Evolutionary conservation across 148 eudicot species (phyloP).

Genomic region (Arbutus unedo): DNA sequence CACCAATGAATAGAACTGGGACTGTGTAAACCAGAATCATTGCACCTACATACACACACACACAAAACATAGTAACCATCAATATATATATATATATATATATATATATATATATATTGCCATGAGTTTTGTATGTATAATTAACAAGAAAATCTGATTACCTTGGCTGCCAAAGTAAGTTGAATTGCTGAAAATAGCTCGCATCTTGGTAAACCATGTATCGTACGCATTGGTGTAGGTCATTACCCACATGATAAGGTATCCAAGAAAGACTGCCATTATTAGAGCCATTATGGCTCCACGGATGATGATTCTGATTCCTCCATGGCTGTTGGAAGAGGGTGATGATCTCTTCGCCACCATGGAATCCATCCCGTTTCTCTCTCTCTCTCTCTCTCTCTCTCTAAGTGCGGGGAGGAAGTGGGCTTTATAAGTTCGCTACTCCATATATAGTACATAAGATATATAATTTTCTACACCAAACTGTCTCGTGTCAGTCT

Average conservation of each 20-base stretch:
- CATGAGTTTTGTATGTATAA: neutral
- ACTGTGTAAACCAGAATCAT: constrained; percentile 40
- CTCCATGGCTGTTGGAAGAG: neutral
- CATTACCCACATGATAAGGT: constrained; percentile 40
- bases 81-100: too few species aligned
- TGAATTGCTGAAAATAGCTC: constrained; percentile 20
- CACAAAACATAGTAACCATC: neutral
- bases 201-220: constrained; percentile 30
- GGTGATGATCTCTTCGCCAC: neutral
- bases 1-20: constrained; percentile 49
- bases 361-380: constrained; percentile 2
- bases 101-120: neutral
- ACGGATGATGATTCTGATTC: neutral
- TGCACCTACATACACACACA: constrained; percentile 23
- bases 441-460: too few species aligned
- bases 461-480: too few species aligned
- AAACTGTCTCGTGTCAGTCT: too few species aligned
- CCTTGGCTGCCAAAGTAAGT: constrained; percentile 65
- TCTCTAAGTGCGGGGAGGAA: too few species aligned
- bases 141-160: constrained; percentile 2
- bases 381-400: too few species aligned
- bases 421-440: too few species aligned
- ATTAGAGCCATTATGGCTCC: neutral
- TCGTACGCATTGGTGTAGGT: constrained; percentile 35
- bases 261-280: constrained; percentile 35